Conservation (phyloP, 2,329 filamentous ascomycete species). For the Phoma herbarum region DNA sequence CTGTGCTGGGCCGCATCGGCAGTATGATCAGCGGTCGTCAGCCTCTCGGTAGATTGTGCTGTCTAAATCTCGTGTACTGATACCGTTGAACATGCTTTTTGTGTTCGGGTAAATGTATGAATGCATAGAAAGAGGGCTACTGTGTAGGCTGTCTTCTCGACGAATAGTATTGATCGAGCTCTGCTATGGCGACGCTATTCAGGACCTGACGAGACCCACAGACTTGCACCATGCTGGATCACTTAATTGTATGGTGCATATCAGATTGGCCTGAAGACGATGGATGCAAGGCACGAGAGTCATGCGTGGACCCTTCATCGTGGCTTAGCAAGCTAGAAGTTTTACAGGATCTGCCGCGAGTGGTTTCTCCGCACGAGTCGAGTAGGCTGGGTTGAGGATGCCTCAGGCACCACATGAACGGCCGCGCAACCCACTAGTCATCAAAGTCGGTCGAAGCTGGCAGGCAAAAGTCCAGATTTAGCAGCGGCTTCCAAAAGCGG, state of each 20-base stretch:
- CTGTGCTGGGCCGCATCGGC: too few species aligned
- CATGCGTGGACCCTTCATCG: slow-evolving; percentile 17
- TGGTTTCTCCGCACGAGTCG: slow-evolving; percentile 20
- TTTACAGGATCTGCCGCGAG: slow-evolving; percentile 25
- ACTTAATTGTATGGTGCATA: neutral
- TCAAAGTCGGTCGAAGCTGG: slow-evolving; percentile 2
- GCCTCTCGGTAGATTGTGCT: too few species aligned
- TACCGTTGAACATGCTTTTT: too few species aligned
- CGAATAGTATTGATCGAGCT: neutral
- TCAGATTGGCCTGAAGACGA: slow-evolving; percentile 1
- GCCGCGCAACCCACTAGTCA: slow-evolving; percentile 4
- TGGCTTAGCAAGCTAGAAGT: slow-evolving; percentile 16
- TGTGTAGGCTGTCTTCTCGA: neutral
- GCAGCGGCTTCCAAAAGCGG: slow-evolving; percentile 13
- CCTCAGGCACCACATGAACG: slow-evolving; percentile 19
- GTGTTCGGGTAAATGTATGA: too few species aligned
- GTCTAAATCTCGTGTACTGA: too few species aligned
- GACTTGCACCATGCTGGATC: neutral
- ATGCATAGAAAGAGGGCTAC: too few species aligned
- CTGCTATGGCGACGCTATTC: neutral
- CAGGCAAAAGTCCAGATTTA: slow-evolving; percentile 5
- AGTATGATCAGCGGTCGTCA: too few species aligned
- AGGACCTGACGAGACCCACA: neutral
- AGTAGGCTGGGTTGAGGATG: slow-evolving; percentile 19
- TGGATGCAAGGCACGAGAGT: neutral